A percentile compares a stretch with the other conserved stretches of the same genome.
These are phyloP conservation scores for Penicillium malachiteum DNA, from an alignment of 495 filamentous ascomycete genomes.

Conservation along the genomic window DNA sequence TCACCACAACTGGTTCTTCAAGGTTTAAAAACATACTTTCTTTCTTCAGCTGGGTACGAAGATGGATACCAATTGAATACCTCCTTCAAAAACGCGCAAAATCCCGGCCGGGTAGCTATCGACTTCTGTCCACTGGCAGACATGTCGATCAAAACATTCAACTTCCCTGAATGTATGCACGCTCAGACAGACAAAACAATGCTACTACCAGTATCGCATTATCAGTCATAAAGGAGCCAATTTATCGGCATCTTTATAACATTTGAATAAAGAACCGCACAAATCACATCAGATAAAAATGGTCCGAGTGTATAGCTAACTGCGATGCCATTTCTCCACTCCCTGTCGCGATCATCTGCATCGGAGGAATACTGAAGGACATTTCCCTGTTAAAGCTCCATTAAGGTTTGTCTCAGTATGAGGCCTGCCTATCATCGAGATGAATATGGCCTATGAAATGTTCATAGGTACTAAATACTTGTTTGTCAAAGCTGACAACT, in stretches of 20 bases:
- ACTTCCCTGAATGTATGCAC: not conserved
- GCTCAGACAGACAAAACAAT: not conserved
- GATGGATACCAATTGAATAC: slow-evolving; percentile 52
- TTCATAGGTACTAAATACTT: slow-evolving; percentile 5
- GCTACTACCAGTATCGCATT: not conserved
- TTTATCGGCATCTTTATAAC: slow-evolving; percentile 1
- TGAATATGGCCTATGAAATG: not conserved
- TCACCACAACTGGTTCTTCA: not conserved
- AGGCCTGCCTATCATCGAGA: not conserved
- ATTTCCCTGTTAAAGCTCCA: not conserved
- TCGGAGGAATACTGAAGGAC: slow-evolving; percentile 1
- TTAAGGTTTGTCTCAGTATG: not conserved
- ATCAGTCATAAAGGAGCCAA: not conserved
- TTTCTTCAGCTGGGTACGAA: slow-evolving; percentile 38
- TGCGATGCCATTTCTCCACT: slow-evolving; percentile 18
- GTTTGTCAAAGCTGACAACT: slow-evolving; percentile 2
- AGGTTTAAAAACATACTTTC: slow-evolving; percentile 27
- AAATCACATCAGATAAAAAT: not conserved
- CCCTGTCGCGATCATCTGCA: slow-evolving; percentile 17
- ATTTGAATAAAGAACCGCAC: not conserved
- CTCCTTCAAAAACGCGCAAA: slow-evolving; percentile 40
- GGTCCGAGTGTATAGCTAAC: not conserved
- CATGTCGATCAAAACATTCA: slow-evolving; percentile 12
- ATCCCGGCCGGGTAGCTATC: slow-evolving; percentile 16
- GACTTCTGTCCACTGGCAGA: slow-evolving; percentile 15